Conservation (phyloP, 2,329 filamentous ascomycete species). For the Microcera coccophila region DNA sequence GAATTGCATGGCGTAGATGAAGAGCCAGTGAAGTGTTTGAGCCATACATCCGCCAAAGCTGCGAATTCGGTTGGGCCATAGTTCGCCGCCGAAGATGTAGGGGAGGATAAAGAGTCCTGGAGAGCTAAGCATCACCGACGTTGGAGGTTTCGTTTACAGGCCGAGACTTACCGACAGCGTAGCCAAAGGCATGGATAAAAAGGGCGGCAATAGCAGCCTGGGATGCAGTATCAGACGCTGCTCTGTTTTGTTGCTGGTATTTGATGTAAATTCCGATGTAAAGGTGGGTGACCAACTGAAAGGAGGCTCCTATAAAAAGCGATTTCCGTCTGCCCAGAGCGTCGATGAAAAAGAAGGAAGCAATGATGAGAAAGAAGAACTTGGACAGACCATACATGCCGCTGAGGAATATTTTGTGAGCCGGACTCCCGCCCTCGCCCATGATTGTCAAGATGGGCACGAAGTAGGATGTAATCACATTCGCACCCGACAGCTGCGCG, state of each 20-base stretch:
- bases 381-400: constrained; percentile 43
- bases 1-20: constrained; percentile 37
- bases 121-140: not conserved
- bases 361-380: constrained; percentile 39
- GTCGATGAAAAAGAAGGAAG: constrained; percentile 43
- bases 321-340: constrained; percentile 38
- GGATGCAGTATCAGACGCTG: constrained; percentile 26
- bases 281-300: constrained; percentile 39
- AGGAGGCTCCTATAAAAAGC: constrained; percentile 33
- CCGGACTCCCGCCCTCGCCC: constrained; percentile 20
- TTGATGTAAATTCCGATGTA: constrained; percentile 41
- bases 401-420: constrained; percentile 35
- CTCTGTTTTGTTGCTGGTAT: constrained; percentile 23
- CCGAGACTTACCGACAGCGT: constrained; percentile 28
- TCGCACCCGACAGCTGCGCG: constrained; percentile 42
- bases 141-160: not conserved
- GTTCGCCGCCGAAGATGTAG: constrained; percentile 42
- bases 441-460: constrained; percentile 39
- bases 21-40: constrained; percentile 31
- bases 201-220: constrained; percentile 41
- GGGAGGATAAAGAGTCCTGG: constrained; percentile 36
- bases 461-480: constrained; percentile 42
- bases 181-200: constrained; percentile 45
- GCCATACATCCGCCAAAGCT: constrained; percentile 38
- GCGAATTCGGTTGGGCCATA: constrained; percentile 44